phyloP scores from a whole-genome alignment of 345 rosid genomes.

The Erodium maritimum region DNA sequence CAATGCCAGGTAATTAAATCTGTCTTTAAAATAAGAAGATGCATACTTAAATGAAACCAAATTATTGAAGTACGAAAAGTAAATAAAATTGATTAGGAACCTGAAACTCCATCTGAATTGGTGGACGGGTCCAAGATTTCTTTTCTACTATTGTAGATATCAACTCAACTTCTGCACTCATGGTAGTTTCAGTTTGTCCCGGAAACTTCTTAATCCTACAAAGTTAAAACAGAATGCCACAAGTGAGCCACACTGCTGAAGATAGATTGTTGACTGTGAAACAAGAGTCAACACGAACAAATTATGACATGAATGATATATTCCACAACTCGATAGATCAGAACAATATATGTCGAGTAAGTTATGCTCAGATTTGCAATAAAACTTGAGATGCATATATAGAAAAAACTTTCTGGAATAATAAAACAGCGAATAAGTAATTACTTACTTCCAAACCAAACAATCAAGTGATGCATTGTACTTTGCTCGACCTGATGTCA shows the following conservation, averaged over 20 bases:
- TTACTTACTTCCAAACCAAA: conserved; percentile 97
- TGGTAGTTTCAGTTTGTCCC: conserved; percentile 92
- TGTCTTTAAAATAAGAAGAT: background rate
- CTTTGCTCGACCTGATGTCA: conserved; percentile 90
- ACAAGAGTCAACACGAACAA: background rate
- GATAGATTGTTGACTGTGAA: background rate
- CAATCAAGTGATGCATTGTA: conserved; percentile 92
- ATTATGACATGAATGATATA: background rate
- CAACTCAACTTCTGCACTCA: conserved; percentile 95
- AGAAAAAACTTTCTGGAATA: background rate
- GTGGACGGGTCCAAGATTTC: conserved; percentile 95
- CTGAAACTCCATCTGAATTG: conserved; percentile 99
- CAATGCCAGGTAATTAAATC: no score
- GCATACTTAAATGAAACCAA: conserved; percentile 2
- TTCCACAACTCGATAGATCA: background rate
- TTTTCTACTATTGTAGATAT: conserved; percentile 90
- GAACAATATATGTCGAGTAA: background rate
- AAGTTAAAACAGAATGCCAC: background rate
- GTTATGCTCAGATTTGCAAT: background rate
- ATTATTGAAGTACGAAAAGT: background rate
- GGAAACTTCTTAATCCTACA: conserved; percentile 93
- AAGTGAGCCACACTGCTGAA: background rate
- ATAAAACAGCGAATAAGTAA: background rate
- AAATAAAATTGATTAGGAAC: conserved; percentile 23
- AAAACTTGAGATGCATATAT: background rate